A percentile compares a stretch with the other conserved stretches of the same genome.
Conservation (phyloP, 1,284 basidiomycete genomes). For the Polyporus tsugae region DNA sequence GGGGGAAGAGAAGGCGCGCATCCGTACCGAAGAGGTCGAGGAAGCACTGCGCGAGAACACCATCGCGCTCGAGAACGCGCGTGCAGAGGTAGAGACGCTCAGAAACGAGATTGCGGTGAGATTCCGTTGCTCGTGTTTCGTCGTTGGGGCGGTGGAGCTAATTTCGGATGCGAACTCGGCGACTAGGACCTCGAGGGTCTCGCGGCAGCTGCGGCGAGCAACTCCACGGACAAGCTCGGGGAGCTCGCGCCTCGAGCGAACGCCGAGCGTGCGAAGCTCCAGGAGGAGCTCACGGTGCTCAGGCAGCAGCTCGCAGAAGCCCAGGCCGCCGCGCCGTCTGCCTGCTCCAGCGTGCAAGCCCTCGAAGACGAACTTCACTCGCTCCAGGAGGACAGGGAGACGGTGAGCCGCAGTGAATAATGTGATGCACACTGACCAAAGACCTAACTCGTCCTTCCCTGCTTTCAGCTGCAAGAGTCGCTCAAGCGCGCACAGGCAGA, state of each 20-base stretch:
- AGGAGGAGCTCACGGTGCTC: slow-evolving; percentile 62
- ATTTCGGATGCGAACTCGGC: slow-evolving; percentile 2
- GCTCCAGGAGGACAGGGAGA: slow-evolving; percentile 46
- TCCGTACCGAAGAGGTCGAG: slow-evolving; percentile 83
- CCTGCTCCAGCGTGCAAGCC: slow-evolving; percentile 12
- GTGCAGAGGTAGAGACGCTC: slow-evolving; percentile 89
- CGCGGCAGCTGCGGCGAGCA: slow-evolving; percentile 41
- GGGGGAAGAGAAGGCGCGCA: slow-evolving; percentile 68
- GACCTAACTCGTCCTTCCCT: neutral
- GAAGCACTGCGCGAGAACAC: slow-evolving; percentile 90
- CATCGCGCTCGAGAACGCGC: slow-evolving; percentile 89
- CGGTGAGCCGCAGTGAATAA: slow-evolving; percentile 41
- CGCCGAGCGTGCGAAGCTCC: slow-evolving; percentile 54
- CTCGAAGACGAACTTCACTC: slow-evolving; percentile 24
- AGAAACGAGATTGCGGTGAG: slow-evolving; percentile 81
- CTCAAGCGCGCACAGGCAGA: slow-evolving; percentile 45
- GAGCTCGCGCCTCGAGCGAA: slow-evolving; percentile 52
- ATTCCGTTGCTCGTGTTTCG: slow-evolving; percentile 20
- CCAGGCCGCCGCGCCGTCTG: slow-evolving; percentile 16
- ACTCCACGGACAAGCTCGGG: slow-evolving; percentile 44
- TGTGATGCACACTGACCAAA: neutral
- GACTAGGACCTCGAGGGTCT: slow-evolving; percentile 63
- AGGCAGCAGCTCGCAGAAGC: slow-evolving; percentile 43
- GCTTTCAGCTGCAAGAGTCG: slow-evolving; percentile 43
- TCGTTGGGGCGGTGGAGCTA: neutral